phyloP scores from a whole-genome alignment of 1,284 basidiomycete species.

The Naganishia cerealis region DNA sequence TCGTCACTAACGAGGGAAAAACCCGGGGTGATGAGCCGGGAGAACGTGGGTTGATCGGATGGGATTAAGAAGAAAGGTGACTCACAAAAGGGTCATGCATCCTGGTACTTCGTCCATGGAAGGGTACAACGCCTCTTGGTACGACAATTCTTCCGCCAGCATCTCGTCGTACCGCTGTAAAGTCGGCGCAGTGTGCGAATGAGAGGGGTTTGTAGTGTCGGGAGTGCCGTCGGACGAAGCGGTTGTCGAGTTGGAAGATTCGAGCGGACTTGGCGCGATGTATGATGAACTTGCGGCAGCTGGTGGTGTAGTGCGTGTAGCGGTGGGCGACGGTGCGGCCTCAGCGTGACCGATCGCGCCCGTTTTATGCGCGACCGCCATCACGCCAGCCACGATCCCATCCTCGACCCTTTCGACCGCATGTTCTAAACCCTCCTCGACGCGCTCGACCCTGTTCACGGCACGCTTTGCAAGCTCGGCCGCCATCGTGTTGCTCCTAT shows the following conservation, averaged over 20 bases:
- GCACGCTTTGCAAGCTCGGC: slow-evolving; percentile 4
- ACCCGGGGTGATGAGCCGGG: background rate
- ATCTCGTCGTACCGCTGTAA: slow-evolving; percentile 43
- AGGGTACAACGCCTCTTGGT: slow-evolving; percentile 59
- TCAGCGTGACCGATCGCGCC: background rate
- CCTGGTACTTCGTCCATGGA: slow-evolving; percentile 74
- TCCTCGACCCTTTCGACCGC: slow-evolving; percentile 19
- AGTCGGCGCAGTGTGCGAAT: slow-evolving; percentile 31
- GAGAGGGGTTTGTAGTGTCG: background rate
- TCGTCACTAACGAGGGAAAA: slow-evolving; percentile 59
- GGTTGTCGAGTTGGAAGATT: background rate
- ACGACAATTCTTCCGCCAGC: slow-evolving; percentile 48
- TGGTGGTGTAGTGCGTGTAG: background rate
- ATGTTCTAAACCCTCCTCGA: slow-evolving; percentile 24
- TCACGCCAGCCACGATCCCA: slow-evolving; percentile 2
- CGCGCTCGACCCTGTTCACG: slow-evolving; percentile 12
- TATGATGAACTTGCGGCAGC: background rate
- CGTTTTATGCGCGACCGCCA: slow-evolving; percentile 11
- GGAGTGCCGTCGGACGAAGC: background rate
- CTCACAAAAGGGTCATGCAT: slow-evolving; percentile 69
- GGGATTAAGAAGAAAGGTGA: slow-evolving; percentile 9
- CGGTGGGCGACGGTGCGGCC: background rate
- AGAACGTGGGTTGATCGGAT: background rate
- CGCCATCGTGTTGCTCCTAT: slow-evolving; percentile 41
- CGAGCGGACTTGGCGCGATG: slow-evolving; percentile 22